Evolutionary conservation across 345 rosid genomes (phyloP).

Genomic region (Rhodamnia argentea): DNA sequence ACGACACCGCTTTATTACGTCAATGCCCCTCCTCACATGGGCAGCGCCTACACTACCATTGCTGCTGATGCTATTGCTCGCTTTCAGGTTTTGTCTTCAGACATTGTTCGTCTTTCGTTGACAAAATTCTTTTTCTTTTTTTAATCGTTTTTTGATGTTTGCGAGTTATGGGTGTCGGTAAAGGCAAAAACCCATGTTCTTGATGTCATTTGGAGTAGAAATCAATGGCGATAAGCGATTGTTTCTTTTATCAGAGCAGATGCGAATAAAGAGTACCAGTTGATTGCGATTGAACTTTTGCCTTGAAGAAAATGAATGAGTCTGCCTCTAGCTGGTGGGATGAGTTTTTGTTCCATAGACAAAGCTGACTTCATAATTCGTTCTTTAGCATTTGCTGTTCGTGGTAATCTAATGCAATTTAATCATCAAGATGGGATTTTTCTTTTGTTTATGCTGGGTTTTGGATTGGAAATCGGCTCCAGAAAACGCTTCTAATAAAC

Average conservation of each 20-base stretch:
- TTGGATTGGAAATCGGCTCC: not conserved
- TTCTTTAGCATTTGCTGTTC: not conserved
- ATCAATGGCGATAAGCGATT: not conserved
- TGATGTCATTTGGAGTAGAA: not conserved
- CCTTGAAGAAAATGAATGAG: not conserved
- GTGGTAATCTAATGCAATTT: not conserved
- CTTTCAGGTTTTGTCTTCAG: conserved; percentile 48
- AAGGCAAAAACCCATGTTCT: not conserved
- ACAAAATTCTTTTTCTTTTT: not conserved
- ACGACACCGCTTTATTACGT: conserved; percentile 97
- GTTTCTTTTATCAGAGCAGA: not conserved
- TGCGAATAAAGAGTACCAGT: not conserved
- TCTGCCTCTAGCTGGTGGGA: not conserved
- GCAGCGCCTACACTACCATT: conserved; percentile 95
- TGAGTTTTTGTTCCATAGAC: not conserved
- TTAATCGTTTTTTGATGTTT: not conserved
- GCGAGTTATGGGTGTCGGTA: not conserved
- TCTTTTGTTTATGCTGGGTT: not conserved
- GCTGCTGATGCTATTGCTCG: conserved; percentile 95
- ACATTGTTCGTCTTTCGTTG: not conserved
- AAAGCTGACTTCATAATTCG: not conserved
- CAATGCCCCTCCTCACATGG: conserved; percentile 99
- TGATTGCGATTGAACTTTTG: not conserved
- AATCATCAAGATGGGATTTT: not conserved
- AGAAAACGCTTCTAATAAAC: not conserved